phyloP scores from a whole-genome alignment of 345 rosid species.

The Citrus inodora region DNA sequence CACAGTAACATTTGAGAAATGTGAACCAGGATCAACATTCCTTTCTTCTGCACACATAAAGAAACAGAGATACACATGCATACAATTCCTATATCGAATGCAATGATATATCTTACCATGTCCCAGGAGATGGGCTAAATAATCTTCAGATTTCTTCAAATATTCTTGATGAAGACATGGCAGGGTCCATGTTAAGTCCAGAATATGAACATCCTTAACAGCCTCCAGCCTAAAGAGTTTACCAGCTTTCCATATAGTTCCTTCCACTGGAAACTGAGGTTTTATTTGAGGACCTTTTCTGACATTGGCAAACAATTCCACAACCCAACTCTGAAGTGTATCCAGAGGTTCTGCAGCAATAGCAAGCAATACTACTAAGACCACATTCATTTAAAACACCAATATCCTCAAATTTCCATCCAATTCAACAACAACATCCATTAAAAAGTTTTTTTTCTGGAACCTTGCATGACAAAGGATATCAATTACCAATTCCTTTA shows the following conservation, averaged over 20 bases:
- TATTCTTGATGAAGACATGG: slow-evolving; percentile 88
- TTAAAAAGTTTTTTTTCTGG: background rate
- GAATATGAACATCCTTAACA: slow-evolving; percentile 85
- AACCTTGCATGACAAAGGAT: background rate
- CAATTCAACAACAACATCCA: background rate
- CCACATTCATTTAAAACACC: background rate
- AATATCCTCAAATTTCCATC: slow-evolving; percentile 2
- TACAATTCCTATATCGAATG: background rate
- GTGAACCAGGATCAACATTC: background rate
- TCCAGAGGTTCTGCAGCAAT: slow-evolving; percentile 81
- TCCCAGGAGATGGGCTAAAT: slow-evolving; percentile 90
- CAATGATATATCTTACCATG: slow-evolving; percentile 57
- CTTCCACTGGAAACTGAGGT: slow-evolving; percentile 55
- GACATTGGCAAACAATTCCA: slow-evolving; percentile 65
- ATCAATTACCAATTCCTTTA: background rate
- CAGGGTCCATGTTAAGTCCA: slow-evolving; percentile 80
- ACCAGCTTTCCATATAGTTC: slow-evolving; percentile 82
- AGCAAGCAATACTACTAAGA: background rate
- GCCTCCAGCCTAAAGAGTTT: slow-evolving; percentile 78
- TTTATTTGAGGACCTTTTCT: slow-evolving; percentile 57
- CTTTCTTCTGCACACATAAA: background rate
- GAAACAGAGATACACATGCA: background rate
- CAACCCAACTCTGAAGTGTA: slow-evolving; percentile 83
- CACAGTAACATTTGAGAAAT: background rate
- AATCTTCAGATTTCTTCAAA: slow-evolving; percentile 92